Base-by-base conservation (phyloP, 495 filamentous ascomycete species). In the Neurospora intermedia region DNA sequence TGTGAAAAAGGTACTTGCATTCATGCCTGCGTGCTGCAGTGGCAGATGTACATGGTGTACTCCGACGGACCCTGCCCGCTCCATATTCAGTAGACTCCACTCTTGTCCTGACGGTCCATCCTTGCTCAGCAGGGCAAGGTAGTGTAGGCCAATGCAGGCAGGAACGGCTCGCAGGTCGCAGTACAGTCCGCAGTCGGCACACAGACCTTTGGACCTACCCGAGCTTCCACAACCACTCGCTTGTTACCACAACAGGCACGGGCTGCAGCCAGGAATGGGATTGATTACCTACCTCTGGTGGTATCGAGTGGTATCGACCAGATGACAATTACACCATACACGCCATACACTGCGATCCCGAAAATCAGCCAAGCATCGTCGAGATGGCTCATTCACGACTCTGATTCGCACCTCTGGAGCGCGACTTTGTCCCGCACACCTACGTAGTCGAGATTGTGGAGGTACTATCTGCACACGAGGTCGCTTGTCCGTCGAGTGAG, bases 391-490 rank as follows among this genome's bases (percentile, higher is more conserved):
- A 40, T 62, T 42, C 73, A 59, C 73, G 43, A 70, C 74, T 75
- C 35, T 77, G 77, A 77, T 77, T 78, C 74, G 77, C 72, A 71
- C 69, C 54, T 62, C 23, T 62, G 54, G 54, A 35, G 41, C 31
- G 70, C 31, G 31, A 35, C 69, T 72, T 66, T 59, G 59, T 70
- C 62, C 59, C 71, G 69, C 31, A 45, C 35, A 38, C 35, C 35
- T 38, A 38, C 35, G 35, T 38, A 43, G 62, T 48, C 23, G 20
- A 31, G 13, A 31, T 62, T 62, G 54, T 62, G 54, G 54, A 62
- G 48, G 48, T 23, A 27, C 20, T 59, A 59, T 27, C 23, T 62
- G 54, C 54, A 62, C 54, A 62, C 54, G 23, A 59, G 11, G 20
- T 59, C 48, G 48, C 48, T 59, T 27, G 48, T 59, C 48, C 20